Evolutionary conservation across 208 protist species (phyloP), one percentile per base, ranked within the genome.

Genomic region (Leishmania gerbilli): DNA sequence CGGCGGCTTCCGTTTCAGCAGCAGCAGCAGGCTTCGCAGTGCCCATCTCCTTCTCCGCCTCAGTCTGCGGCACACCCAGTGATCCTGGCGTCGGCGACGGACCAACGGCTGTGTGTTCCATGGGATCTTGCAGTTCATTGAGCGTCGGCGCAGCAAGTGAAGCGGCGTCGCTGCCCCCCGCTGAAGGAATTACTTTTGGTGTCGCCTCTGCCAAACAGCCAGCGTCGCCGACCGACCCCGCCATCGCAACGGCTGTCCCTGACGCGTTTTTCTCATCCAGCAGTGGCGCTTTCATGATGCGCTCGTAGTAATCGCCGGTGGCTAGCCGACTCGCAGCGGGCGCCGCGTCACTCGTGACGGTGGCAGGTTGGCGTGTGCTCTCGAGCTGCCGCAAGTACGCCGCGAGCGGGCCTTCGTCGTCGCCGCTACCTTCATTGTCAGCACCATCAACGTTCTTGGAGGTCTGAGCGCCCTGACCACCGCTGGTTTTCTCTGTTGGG

Each of bases 371-470:
- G 24, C 62, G 65, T 65, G 47, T 67, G 53, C 51, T 27, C 60
- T 92, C 88, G 47, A 94, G 71, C 60, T 85, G 51, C 21, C 78
- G 82, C 78, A 93, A 76, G 74, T 92, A 95, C 31, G 76, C 74
- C 45, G 83, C 87, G 24, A 95, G 82, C 6, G 85, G 87, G 72
- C 89, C 88, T 19, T 87, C 83, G 17, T 71, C 89, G 31, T 85
- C 71, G 27, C 80, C 65, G 2, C 53, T 65, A 19, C 40, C 72
- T 17, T 85, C 71, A 40, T 84, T 74, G 1, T 68, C 56, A 15
- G 37, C 56, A 34, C 15, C 53, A 37, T 68, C 45, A 21, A 0
- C 47, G 15, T 49, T 42, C 74, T 37, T 53, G 24, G 13, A 5
- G n/a, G 37, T 8, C 42, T 56, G 7, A 2, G 55, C 21, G 17